A percentile compares a stretch with the other conserved stretches of the same genome.
phyloP scores from a whole-genome alignment of 140 eudicot genomes.

The Flaveria floridana region DNA sequence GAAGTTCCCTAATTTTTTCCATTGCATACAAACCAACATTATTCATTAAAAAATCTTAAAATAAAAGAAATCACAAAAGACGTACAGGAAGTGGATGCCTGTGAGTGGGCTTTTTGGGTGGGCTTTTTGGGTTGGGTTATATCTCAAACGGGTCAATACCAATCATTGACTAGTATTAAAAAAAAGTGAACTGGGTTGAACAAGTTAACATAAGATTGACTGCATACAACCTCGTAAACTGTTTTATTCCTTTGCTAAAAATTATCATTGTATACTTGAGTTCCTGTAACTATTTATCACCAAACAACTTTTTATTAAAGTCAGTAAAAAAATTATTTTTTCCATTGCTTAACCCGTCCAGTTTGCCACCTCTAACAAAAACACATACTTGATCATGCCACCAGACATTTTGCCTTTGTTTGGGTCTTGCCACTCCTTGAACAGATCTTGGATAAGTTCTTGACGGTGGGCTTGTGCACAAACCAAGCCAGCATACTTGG shows the following conservation, averaged over 20 bases:
- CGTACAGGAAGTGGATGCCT: background rate
- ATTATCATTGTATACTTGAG: background rate
- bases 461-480: slow-evolving; percentile 97
- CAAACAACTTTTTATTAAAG: background rate
- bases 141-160: background rate
- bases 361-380: background rate
- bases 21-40: slow-evolving; percentile 2
- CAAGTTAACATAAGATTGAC: background rate
- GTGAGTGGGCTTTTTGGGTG: background rate
- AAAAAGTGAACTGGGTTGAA: background rate
- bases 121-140: background rate
- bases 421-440: slow-evolving; percentile 90
- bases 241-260: background rate
- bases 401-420: slow-evolving; percentile 72
- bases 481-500: slow-evolving; percentile 90
- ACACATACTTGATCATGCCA: slow-evolving; percentile 84
- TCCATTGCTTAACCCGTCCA: background rate
- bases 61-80: background rate
- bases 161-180: background rate
- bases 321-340: background rate
- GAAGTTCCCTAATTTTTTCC: slow-evolving; percentile 66
- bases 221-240: background rate
- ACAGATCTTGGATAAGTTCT: slow-evolving; percentile 88
- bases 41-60: background rate
- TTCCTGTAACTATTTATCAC: background rate